Evolutionary conservation across 345 rosid genomes (phyloP), one percentile per base, ranked within the genome.

Genomic region (Triadica sebifera): DNA sequence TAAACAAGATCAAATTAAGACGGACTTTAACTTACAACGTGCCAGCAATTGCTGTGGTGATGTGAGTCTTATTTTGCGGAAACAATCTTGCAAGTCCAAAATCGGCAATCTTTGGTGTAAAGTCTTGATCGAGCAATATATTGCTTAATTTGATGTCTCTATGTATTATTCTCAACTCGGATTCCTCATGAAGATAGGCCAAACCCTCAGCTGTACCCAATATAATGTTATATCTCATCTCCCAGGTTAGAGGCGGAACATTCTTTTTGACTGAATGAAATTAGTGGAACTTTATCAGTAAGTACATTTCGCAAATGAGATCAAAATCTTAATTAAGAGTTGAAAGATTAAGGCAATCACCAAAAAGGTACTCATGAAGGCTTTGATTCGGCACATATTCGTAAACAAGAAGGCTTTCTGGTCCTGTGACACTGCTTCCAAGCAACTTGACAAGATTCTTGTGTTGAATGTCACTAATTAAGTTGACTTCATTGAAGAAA

Each of bases 391-490:
- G 87, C 63, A 92, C 79, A 55, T 82, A 94, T 83, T 94, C 98
- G 45, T 92, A 92, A 34, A 94, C 90, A 41, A 91, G 87, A 82
- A 92, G 97, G 84, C 98, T 92, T 82, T 91, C 96, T 0, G 97
- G 98, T 25, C 98, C 96, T 0, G 91, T 88, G 71, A 92, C 82
- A 90, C 96, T 92, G 84, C 93, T 92, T 13, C 98, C 98, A 68
- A 94, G 67, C 72, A 94, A 79, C 80, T 83, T 85, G 11, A 92
- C 97, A 59, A 92, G 93, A 74, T 94, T 92, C 74, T 86, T 91
- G 88, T 94, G 97, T 45, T 88, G 57, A 37, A 92, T 90, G 69
- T 78, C 86, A 71, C 95, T 90, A 70, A 92, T 92, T 80, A 94
- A 64, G 66, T 87, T 94, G 49, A 94, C 97, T 85, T 94, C 98